phyloP scores from a whole-genome alignment of 208 protist species.

The Leishmania martiniquensis region DNA sequence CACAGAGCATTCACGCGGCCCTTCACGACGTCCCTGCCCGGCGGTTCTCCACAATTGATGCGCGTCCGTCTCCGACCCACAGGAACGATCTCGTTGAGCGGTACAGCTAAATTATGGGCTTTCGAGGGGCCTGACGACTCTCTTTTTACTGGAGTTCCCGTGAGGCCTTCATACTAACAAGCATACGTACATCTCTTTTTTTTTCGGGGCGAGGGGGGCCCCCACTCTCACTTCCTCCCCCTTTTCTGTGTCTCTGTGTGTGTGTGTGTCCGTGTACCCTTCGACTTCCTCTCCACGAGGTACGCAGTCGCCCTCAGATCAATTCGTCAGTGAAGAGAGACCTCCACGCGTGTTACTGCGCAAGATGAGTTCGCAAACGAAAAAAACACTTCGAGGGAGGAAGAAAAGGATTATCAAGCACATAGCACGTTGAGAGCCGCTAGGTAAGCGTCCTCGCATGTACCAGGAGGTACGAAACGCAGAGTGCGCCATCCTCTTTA shows the following conservation, averaged over 20 bases:
- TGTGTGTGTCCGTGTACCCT: too few relatives aligned
- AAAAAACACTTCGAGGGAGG: background rate
- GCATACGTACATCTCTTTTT: too few relatives aligned
- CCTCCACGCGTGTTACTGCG: background rate
- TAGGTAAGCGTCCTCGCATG: too few relatives aligned
- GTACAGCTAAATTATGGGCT: background rate
- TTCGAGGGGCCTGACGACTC: too few relatives aligned
- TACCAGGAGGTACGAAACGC: too few relatives aligned
- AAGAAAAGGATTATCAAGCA: background rate
- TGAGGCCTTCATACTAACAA: too few relatives aligned
- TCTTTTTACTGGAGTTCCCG: too few relatives aligned
- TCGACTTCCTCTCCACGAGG: background rate
- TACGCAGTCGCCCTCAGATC: background rate
- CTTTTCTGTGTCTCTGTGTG: background rate
- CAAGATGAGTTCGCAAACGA: background rate
- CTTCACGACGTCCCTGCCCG: slow-evolving; percentile 56
- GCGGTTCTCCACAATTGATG: slow-evolving; percentile 55
- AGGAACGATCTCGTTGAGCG: slow-evolving; percentile 20
- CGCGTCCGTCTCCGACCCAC: slow-evolving; percentile 18
- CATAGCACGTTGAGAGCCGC: background rate
- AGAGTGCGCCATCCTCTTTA: too few relatives aligned
- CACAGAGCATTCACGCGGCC: slow-evolving; percentile 37
- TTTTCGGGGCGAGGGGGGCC: too few relatives aligned
- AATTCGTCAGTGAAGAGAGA: background rate
- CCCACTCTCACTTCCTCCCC: background rate